phyloP scores from a whole-genome alignment of 176 grass and related monocot genomes.

The Musa troglodytarum region DNA sequence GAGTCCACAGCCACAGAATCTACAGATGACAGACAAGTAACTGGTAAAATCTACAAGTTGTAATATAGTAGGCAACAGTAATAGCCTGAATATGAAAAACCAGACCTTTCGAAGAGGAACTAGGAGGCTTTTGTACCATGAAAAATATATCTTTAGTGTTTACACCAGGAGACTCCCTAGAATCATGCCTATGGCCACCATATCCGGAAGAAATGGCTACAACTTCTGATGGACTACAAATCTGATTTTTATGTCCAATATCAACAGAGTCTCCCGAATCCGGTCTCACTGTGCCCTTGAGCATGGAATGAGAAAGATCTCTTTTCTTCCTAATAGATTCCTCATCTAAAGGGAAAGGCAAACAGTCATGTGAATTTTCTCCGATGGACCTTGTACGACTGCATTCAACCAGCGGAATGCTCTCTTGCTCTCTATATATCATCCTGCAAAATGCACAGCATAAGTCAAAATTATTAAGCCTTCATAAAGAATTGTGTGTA shows the following conservation, averaged over 20 bases:
- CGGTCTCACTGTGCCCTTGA: conserved; percentile 30
- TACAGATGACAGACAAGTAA: conserved; percentile 40
- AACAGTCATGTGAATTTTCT: conserved; percentile 74
- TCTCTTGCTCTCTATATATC: conserved; percentile 41
- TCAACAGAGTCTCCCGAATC: conserved; percentile 34
- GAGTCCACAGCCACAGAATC: conserved; percentile 69
- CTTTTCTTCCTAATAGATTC: conserved; percentile 52
- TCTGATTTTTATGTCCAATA: conserved; percentile 47
- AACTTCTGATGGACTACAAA: conserved; percentile 53
- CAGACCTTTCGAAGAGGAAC: conserved; percentile 47
- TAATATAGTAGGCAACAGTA: conserved; percentile 7
- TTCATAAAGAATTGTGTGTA: not conserved
- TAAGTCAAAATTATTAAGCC: not conserved
- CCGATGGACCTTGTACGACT: conserved; percentile 40
- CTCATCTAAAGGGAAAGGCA: conserved; percentile 84
- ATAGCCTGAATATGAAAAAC: not conserved
- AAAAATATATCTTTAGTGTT: conserved; percentile 37
- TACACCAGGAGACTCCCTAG: conserved; percentile 24
- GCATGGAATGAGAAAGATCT: conserved; percentile 25
- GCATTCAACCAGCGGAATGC: conserved; percentile 31
- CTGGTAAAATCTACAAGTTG: conserved; percentile 12
- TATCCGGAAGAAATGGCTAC: conserved; percentile 47
- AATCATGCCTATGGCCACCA: conserved; percentile 26
- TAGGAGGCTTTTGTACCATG: conserved; percentile 5
- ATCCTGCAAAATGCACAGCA: conserved; percentile 22